Percentiles rank a stretch among this genome's conserved stretches.
Conservation (phyloP, 169 alveolate genomes). For the Hepatocystis sp. region DNA sequence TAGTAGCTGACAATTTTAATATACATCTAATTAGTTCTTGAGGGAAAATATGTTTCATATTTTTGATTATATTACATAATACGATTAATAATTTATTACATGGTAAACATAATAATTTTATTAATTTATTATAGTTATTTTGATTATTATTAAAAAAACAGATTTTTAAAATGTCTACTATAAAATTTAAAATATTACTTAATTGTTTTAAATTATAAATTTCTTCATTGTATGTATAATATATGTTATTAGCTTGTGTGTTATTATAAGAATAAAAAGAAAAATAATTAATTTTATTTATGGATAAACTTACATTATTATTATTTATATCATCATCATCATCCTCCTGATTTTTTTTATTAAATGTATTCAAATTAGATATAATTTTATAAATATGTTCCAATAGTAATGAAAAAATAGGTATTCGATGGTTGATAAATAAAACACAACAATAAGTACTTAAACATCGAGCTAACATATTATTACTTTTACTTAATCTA, state of each 20-base stretch:
- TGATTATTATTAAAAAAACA: slow-evolving; percentile 64
- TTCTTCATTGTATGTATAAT: slow-evolving; percentile 67
- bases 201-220: slow-evolving; percentile 30
- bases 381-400: slow-evolving; percentile 27
- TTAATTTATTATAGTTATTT: slow-evolving; percentile 56
- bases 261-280: slow-evolving; percentile 58
- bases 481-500: slow-evolving; percentile 67
- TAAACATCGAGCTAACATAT: slow-evolving; percentile 37
- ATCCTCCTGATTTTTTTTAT: neutral
- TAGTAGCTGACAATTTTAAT: slow-evolving; percentile 30
- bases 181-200: slow-evolving; percentile 33
- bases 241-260: slow-evolving; percentile 29
- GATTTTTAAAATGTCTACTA: slow-evolving; percentile 34
- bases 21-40: slow-evolving; percentile 56
- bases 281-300: slow-evolving; percentile 63
- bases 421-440: slow-evolving; percentile 67
- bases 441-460: slow-evolving; percentile 71
- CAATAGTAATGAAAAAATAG: slow-evolving; percentile 53
- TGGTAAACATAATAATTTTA: slow-evolving; percentile 44
- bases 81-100: slow-evolving; percentile 18
- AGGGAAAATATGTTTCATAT: slow-evolving; percentile 24
- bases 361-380: slow-evolving; percentile 8
- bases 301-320: slow-evolving; percentile 29
- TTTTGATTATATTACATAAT: neutral
- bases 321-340: slow-evolving; percentile 20